Base-by-base conservation (phyloP, 495 filamentous ascomycete species). In the Aspergillus coremiiformis region DNA sequence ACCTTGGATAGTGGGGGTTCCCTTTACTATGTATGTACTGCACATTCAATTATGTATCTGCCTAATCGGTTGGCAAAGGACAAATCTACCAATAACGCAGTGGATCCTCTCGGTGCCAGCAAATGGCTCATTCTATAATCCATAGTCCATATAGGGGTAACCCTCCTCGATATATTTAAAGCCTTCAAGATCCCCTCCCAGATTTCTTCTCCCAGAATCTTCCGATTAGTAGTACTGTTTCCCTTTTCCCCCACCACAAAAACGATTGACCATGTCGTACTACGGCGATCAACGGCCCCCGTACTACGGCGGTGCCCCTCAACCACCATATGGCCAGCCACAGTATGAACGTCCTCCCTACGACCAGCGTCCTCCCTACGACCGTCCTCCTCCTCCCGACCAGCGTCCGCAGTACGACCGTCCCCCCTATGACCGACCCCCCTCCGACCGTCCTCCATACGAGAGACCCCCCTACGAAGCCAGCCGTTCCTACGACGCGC, bases 281-380 rank as follows among this genome's bases (percentile, higher is more conserved):
- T 53, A 59, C 45, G 46, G 27, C 42, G 42, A 53, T 29, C 46
- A 51, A 23, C 29, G 44, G 10, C n/a, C n/a, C n/a, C n/a, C 56
- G 41, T 57, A 57, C 46, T 53, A 59, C 45, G 46, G 27, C 42
- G 42, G 51, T 29, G 43, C 24, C 24, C 24, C 24, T 27, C 24
- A 4, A 27, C 62, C 59, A 5, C 54, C 56, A 35, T 53, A 42
- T n/a, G 55, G 42, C 26, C 44, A 50, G 21, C 54, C 58, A 0
- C 57, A 57, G 4, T 56, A 57, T 44, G 52, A 63, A 11, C 49
- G 42, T 26, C 33, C 50, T 45, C 52, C 49, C 37, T 71, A 71
- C 42, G 47, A 49, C 33, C 51, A 44, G n/a, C 49, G 46, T 39
- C 53, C 59, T 37, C 59, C 53, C 3, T 47, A 39, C 5, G 58